Evolutionary conservation across 2,329 filamentous ascomycete species (phyloP), one percentile per base, ranked within the genome.

Genomic region (Colletotrichum plurivorum): DNA sequence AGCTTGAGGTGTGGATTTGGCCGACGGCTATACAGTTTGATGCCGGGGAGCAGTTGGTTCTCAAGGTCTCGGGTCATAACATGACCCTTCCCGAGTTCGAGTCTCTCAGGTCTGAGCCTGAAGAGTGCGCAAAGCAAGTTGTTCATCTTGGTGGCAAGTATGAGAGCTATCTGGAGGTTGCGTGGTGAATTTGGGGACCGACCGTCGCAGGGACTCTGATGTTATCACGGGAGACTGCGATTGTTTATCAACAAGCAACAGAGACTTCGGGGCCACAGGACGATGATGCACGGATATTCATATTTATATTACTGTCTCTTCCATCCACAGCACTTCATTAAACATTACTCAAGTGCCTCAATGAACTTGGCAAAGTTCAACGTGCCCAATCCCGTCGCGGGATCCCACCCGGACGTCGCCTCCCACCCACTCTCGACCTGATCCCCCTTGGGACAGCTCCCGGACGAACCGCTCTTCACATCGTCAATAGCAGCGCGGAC

Each of bases 281-380:
- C 31, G 3, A 2, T 10, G 2, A 10, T 36, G 31, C 2, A 36
- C 31, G 1, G 0, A 12, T 36, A 10, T 36, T 10, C 5, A 18
- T 10, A 2, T 46, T 46, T 9, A 2, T 46, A 46, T 18, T 16
- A 46, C 16, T 46, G 7, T 5, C 12, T n/a, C 22, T 12, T 5
- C 6, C 48, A 3, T 51, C 13, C 13, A n/a, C 0, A 9, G 18
- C 0, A 60, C 18, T 1, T 8, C 27, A 25, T 22, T 8, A 36
- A 16, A 1, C 1, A 48, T 18, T 49, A 54, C 27, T 22, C 60
- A 10, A 58, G n/a, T 15, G 48, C 20, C 27, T 54, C 27, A 3
- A 59, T 48, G 5, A 64, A 55, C 41, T 59, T 55, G 58, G 22
- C 46, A 58, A 63, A 70, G 46, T 59, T 43, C 20, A 68, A 49